Evolutionary conservation across 1,284 basidiomycete species (phyloP).

Genomic region (Ustilago sp.): DNA sequence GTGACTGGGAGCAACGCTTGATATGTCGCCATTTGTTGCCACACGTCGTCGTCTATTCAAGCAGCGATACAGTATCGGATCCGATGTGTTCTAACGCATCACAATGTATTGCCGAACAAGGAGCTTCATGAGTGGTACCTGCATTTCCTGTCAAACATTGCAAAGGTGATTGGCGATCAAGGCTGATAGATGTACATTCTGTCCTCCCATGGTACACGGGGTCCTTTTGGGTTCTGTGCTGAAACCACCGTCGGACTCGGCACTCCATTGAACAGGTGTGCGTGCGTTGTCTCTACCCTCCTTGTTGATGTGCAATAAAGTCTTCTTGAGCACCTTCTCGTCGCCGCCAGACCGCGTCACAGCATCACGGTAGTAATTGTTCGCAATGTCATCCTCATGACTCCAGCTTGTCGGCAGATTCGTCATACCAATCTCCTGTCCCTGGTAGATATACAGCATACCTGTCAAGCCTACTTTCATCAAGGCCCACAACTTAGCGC

Average conservation of each 20-base stretch:
- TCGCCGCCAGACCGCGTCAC: slow-evolving; percentile 20
- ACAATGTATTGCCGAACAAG: background rate
- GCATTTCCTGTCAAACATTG: slow-evolving; percentile 5
- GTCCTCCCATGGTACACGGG: slow-evolving; percentile 60
- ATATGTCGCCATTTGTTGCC: slow-evolving; percentile 8
- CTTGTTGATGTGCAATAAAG: slow-evolving; percentile 73
- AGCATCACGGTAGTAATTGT: slow-evolving; percentile 45
- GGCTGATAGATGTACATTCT: slow-evolving; percentile 32
- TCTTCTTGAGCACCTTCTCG: slow-evolving; percentile 70
- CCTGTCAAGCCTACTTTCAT: slow-evolving; percentile 76
- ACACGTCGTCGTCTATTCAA: slow-evolving; percentile 1
- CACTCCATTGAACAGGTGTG: slow-evolving; percentile 78
- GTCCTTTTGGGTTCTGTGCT: slow-evolving; percentile 71
- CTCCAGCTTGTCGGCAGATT: slow-evolving; percentile 78
- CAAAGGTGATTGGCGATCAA: slow-evolving; percentile 1
- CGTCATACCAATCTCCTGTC: slow-evolving; percentile 75
- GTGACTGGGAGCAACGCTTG: background rate
- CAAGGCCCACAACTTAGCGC: slow-evolving; percentile 78
- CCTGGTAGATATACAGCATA: slow-evolving; percentile 80
- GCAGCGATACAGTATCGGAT: background rate
- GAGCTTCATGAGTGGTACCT: background rate
- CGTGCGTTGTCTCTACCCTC: slow-evolving; percentile 80
- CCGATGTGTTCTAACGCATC: background rate
- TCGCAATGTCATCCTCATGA: slow-evolving; percentile 71
- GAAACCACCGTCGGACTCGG: slow-evolving; percentile 76